Percentiles rank a stretch among this genome's conserved stretches.
phyloP scores from a whole-genome alignment of 345 rosid species.

The Clausena lansium region DNA sequence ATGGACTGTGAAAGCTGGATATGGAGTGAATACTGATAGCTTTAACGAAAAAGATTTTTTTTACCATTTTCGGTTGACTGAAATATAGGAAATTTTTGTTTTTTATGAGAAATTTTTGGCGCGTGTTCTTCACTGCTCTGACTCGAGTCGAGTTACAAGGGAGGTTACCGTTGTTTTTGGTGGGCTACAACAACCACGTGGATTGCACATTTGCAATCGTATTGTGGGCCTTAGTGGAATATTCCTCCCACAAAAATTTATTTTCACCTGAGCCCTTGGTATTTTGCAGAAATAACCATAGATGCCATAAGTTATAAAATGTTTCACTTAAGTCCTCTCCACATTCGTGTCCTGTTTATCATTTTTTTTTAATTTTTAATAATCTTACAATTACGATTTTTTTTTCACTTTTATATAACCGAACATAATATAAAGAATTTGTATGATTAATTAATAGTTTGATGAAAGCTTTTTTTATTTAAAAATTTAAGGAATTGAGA shows the following conservation, averaged over 20 bases:
- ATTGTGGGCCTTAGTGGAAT: not conserved
- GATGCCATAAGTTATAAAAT: no score
- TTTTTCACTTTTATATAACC: no score
- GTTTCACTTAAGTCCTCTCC: no score
- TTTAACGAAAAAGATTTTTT: slow-evolving; percentile 13
- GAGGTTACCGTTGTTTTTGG: not conserved
- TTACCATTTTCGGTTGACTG: slow-evolving; percentile 19
- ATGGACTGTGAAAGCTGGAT: slow-evolving; percentile 21
- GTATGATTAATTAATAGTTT: no score
- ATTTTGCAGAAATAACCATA: no score
- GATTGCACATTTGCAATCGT: not conserved
- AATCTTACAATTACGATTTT: no score
- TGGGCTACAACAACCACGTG: not conserved
- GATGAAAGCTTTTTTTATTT: no score
- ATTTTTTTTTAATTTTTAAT: no score
- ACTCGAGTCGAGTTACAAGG: not conserved
- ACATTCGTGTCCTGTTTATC: no score
- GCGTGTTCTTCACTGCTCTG: not conserved
- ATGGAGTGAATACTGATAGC: slow-evolving; percentile 20
- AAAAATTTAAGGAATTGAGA: no score
- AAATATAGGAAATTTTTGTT: not conserved
- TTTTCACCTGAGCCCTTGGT: no score
- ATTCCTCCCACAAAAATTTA: not conserved
- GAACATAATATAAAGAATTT: no score
- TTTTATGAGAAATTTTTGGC: not conserved